Evolutionary conservation across 176 grass and related monocot genomes (phyloP).

Genomic region (Cenchrus purpureus): DNA sequence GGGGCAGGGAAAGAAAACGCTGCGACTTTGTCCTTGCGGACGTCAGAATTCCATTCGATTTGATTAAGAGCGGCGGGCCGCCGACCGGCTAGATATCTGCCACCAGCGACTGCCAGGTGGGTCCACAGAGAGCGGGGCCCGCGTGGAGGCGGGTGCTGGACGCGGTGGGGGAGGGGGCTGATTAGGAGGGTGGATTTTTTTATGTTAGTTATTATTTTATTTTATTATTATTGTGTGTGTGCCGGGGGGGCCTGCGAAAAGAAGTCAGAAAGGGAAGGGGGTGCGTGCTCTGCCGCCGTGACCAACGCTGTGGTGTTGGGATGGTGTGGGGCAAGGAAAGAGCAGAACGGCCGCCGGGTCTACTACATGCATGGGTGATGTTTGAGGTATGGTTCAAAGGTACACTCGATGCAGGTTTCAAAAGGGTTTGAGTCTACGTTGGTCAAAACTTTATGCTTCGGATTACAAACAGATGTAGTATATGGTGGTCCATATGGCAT

Average conservation of each 20-base stretch:
- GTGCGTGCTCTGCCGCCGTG: too few species aligned
- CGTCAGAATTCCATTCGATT: constrained; percentile 98
- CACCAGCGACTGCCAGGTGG: not conserved
- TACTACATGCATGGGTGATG: too few species aligned
- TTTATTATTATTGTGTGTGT: not conserved
- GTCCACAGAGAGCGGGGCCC: accelerated
- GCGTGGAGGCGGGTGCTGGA: accelerated
- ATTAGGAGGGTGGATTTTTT: constrained; percentile 7
- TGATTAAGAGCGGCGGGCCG: constrained; percentile 47
- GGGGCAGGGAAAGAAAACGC: constrained; percentile 24
- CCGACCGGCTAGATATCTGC: not conserved
- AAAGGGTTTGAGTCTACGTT: too few species aligned
- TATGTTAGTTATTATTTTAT: constrained; percentile 3
- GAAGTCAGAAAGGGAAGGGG: too few species aligned
- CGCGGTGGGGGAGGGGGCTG: not conserved
- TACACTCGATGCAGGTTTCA: too few species aligned
- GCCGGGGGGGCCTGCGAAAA: not conserved
- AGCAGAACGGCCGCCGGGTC: too few species aligned
- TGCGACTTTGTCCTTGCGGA: constrained; percentile 82
- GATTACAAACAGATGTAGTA: too few species aligned
- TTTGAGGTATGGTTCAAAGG: too few species aligned
- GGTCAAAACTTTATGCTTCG: too few species aligned
- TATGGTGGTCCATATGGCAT: too few species aligned
- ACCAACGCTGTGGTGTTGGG: too few species aligned
- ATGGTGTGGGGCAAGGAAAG: too few species aligned